phyloP scores from a whole-genome alignment of 164 flowering plant genomes.

The Euptelea pleiosperma region DNA sequence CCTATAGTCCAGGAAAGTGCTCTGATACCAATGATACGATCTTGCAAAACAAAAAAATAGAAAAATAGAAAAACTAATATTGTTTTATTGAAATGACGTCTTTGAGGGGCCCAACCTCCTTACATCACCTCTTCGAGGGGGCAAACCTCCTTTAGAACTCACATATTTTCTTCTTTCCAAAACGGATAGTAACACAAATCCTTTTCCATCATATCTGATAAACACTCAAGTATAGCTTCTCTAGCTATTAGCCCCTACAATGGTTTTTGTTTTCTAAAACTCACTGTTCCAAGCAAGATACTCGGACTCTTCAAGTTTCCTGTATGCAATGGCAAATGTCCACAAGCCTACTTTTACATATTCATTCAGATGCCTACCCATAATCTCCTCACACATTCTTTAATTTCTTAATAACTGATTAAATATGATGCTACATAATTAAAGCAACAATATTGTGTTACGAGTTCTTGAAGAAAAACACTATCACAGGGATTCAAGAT shows the following conservation, averaged over 20 bases:
- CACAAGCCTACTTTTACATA: constrained; percentile 95
- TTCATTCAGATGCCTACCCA: constrained; percentile 76
- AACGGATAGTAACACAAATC: too few relatives aligned
- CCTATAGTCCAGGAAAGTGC: too few relatives aligned
- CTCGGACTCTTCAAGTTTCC: constrained; percentile 80
- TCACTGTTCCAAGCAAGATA: constrained; percentile 80
- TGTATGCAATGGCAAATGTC: constrained; percentile 91
- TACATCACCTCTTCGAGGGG: too few relatives aligned
- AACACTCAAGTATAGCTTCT: constrained; percentile 72
- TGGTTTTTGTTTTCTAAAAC: constrained; percentile 72
- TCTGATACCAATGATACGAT: too few relatives aligned
- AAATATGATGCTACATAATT: constrained; percentile 74
- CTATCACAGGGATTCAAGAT: not conserved
- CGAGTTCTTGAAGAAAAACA: not conserved
- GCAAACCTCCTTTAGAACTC: too few relatives aligned
- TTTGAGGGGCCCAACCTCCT: too few relatives aligned
- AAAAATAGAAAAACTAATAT: too few relatives aligned
- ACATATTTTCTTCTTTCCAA: too few relatives aligned
- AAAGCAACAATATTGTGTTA: not conserved
- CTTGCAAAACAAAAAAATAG: too few relatives aligned
- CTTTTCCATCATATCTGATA: constrained; percentile 76
- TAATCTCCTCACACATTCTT: constrained; percentile 57
- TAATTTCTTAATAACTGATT: constrained; percentile 80
- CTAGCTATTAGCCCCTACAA: constrained; percentile 78
- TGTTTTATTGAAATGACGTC: too few relatives aligned